Conservation (phyloP, 2,329 filamentous ascomycete species). For the Fusarium phyllophilum region DNA sequence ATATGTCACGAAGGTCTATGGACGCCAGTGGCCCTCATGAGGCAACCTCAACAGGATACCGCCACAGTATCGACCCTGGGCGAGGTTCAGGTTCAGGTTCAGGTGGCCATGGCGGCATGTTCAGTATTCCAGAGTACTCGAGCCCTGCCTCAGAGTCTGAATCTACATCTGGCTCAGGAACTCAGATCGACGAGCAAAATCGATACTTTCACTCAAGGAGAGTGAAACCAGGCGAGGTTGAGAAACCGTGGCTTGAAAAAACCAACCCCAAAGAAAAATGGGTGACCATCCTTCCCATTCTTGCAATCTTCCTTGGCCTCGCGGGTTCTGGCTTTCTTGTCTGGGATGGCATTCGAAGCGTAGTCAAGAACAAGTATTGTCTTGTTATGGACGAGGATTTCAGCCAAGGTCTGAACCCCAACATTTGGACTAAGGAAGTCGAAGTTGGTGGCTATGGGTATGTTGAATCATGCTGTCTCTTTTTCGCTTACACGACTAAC, state of each 20-base stretch:
- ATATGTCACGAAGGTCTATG: slow-evolving; percentile 24
- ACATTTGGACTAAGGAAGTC: slow-evolving; percentile 79
- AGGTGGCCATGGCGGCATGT: slow-evolving; percentile 30
- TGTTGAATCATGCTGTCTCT: slow-evolving; percentile 45
- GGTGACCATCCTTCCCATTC: slow-evolving; percentile 81
- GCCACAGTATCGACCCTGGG: slow-evolving; percentile 24
- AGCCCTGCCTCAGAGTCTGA: slow-evolving; percentile 52
- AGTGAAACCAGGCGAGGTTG: slow-evolving; percentile 76
- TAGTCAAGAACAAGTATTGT: slow-evolving; percentile 80
- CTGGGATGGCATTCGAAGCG: slow-evolving; percentile 77
- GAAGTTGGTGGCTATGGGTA: slow-evolving; percentile 81
- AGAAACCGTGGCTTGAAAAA: slow-evolving; percentile 81
- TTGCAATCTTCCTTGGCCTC: slow-evolving; percentile 76
- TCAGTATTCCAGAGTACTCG: slow-evolving; percentile 35
- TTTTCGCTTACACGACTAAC: background rate
- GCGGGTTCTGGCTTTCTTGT: slow-evolving; percentile 75
- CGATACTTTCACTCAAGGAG: slow-evolving; percentile 79
- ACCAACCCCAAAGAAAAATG: slow-evolving; percentile 84
- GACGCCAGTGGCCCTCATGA: slow-evolving; percentile 15
- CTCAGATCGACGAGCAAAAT: slow-evolving; percentile 53
- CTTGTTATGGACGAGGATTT: slow-evolving; percentile 74
- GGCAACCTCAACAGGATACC: slow-evolving; percentile 16
- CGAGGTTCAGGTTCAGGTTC: slow-evolving; percentile 14
- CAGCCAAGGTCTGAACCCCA: slow-evolving; percentile 64
- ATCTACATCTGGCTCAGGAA: slow-evolving; percentile 52